Evolutionary conservation across 768 basidiomycete species (phyloP), one percentile per base, ranked within the genome.

Genomic region (Boletus huronensis): DNA sequence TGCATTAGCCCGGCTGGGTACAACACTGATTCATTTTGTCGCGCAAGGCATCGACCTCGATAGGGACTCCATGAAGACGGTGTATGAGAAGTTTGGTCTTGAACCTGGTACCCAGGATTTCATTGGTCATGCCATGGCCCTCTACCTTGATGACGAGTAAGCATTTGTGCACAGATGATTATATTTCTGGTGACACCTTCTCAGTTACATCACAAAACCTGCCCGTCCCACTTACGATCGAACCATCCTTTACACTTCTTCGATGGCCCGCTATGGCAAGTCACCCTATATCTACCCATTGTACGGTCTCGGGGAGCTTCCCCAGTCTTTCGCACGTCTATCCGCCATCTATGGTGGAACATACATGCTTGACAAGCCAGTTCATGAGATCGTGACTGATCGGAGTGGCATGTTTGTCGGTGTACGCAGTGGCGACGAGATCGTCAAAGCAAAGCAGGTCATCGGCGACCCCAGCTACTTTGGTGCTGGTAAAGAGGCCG

Each of bases 201-300:
- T 48, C 25, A 98, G 95, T 73, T 98, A 99, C 75, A 89, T 93
- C 73, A 88, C 81, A 64, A 90, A 96, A 72, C 82, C 92, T 48
- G 97, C 96, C 11, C 88, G 95, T 43, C 83, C 85, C 38, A 77
- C 96, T 6, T 95, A 96, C 70, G 86, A 97, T 64, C 92, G 97
- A 58, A 98, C 98, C 71, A 81, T 98, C 60, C 84, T 98, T 52
- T 99, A 99, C 78, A 98, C 95, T 28, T 88, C 90, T 11, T 98
- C 97, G 19, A 98, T 99, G 94, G 93, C 96, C 17, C 89, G 96
- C 48, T 99, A 96, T 73, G 97, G 96, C 64, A 98, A 99, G 74
- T 98, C 97, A 13, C 97, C 97, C 1, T 99, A 99, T 79, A 97
- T 99, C 68, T 99, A 99, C 77, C 97, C 97, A 16, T 81, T 98